phyloP scores from a whole-genome alignment of 495 filamentous ascomycete genomes.

The Neurospora tetraspora region DNA sequence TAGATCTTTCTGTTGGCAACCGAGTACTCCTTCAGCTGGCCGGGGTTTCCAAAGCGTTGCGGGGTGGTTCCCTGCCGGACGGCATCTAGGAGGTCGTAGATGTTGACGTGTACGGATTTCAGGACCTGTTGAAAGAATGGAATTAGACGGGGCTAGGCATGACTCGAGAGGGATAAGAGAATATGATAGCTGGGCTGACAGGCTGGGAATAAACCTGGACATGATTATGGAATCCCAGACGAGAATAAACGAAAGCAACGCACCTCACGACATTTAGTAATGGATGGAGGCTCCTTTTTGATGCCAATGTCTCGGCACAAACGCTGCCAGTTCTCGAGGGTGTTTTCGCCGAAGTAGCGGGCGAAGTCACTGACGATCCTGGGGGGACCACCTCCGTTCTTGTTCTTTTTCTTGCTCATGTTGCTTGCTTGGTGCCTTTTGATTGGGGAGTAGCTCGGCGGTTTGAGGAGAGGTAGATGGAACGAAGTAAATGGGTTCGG shows the following conservation, averaged over 20 bases:
- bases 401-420: neutral
- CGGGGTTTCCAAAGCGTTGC: slow-evolving; percentile 9
- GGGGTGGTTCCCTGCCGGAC: slow-evolving; percentile 1
- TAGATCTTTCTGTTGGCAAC: slow-evolving; percentile 3
- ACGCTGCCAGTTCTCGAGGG: slow-evolving; percentile 24
- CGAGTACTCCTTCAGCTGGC: slow-evolving; percentile 21
- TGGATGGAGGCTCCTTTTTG: slow-evolving; percentile 14
- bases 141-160: too few species aligned
- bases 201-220: too few species aligned
- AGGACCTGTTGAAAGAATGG: slow-evolving; percentile 12
- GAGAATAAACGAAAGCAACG: neutral
- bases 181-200: too few species aligned
- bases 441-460: neutral
- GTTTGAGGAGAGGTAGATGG: neutral
- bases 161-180: neutral
- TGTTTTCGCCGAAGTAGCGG: slow-evolving; percentile 20
- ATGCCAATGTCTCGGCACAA: slow-evolving; percentile 27
- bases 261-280: slow-evolving; percentile 29
- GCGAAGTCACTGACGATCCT: slow-evolving; percentile 12
- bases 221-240: neutral
- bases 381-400: neutral
- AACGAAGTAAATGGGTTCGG: neutral
- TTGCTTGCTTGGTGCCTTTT: neutral
- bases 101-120: slow-evolving; percentile 23
- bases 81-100: slow-evolving; percentile 26